Conservation (phyloP, 2,329 filamentous ascomycete genomes). For the Epichloe hybrida region DNA sequence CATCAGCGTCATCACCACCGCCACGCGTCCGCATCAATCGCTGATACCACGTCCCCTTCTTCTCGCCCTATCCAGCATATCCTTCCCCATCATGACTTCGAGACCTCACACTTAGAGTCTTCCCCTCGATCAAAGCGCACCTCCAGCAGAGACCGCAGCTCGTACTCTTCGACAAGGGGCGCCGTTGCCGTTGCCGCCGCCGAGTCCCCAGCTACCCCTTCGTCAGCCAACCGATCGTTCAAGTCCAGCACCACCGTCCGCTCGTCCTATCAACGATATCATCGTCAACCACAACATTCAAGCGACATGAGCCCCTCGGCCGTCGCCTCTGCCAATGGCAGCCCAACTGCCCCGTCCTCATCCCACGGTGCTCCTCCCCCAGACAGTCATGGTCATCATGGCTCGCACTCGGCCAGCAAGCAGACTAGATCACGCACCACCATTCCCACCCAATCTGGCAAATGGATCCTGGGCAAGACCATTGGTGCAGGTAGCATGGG, state of each 20-base stretch:
- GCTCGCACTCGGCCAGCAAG: constrained; percentile 27
- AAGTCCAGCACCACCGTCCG: constrained; percentile 38
- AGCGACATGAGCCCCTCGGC: constrained; percentile 38
- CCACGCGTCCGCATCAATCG: constrained; percentile 26
- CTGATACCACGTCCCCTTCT: neutral
- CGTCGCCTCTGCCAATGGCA: constrained; percentile 36
- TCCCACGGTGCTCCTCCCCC: constrained; percentile 24
- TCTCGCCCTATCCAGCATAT: constrained; percentile 28
- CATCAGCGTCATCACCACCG: constrained; percentile 23
- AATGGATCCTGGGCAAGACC: constrained; percentile 92
- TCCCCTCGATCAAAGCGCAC: constrained; percentile 44
- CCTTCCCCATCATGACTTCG: constrained; percentile 54
- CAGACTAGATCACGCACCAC: constrained; percentile 56
- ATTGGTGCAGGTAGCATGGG: constrained; percentile 98
- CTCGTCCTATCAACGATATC: constrained; percentile 23
- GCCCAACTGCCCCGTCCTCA: constrained; percentile 36
- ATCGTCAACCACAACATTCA: constrained; percentile 17
- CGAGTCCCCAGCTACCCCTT: constrained; percentile 18
- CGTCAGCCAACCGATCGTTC: constrained; percentile 15
- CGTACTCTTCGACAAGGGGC: constrained; percentile 31
- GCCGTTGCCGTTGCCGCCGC: constrained; percentile 24
- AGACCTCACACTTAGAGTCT: constrained; percentile 53
- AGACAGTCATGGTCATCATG: constrained; percentile 25
- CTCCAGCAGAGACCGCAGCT: constrained; percentile 45
- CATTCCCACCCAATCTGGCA: constrained; percentile 78